Evolutionary conservation across 1,284 basidiomycete genomes (phyloP).

Genomic region (Cryptococcus jaspeensis): DNA sequence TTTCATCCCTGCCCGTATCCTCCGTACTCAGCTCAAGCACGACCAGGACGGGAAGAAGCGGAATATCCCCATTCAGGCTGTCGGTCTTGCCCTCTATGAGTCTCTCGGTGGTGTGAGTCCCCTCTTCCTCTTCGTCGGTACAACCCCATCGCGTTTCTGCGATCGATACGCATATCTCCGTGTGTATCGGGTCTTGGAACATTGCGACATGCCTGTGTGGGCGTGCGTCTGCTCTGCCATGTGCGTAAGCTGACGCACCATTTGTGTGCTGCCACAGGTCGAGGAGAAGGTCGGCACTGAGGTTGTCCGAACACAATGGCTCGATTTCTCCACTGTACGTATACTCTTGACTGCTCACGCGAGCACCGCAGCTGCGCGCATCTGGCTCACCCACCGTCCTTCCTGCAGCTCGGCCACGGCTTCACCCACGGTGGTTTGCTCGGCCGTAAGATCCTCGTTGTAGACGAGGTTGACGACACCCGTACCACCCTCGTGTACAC

Average conservation of each 20-base stretch:
- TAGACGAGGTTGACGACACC: constrained; percentile 93
- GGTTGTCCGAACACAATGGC: constrained; percentile 88
- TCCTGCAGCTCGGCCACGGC: constrained; percentile 43
- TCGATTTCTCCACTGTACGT: constrained; percentile 63
- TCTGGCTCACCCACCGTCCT: not conserved
- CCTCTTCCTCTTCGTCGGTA: not conserved
- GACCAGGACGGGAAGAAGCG: constrained; percentile 61
- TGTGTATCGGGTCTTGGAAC: not conserved
- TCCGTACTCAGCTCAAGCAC: constrained; percentile 85
- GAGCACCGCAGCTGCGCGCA: not conserved
- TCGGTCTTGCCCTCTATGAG: constrained; percentile 90
- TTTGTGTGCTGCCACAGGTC: constrained; percentile 40
- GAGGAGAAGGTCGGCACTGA: constrained; percentile 76
- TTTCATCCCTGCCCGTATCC: constrained; percentile 89
- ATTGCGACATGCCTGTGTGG: not conserved
- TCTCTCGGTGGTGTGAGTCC: constrained; percentile 62
- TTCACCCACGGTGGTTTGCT: constrained; percentile 58
- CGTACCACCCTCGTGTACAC: constrained; percentile 90
- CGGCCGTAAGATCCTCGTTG: constrained; percentile 75
- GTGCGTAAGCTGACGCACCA: not conserved
- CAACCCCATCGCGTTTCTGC: no score
- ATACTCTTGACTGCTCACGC: not conserved
- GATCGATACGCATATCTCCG: not conserved
- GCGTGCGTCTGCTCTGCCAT: not conserved
- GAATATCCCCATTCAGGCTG: constrained; percentile 83